Percentiles rank a stretch among this genome's conserved stretches.
Evolutionary conservation across 352 stramenopile genomes (phyloP).

Genomic region (Peronosclerospora sorghi): DNA sequence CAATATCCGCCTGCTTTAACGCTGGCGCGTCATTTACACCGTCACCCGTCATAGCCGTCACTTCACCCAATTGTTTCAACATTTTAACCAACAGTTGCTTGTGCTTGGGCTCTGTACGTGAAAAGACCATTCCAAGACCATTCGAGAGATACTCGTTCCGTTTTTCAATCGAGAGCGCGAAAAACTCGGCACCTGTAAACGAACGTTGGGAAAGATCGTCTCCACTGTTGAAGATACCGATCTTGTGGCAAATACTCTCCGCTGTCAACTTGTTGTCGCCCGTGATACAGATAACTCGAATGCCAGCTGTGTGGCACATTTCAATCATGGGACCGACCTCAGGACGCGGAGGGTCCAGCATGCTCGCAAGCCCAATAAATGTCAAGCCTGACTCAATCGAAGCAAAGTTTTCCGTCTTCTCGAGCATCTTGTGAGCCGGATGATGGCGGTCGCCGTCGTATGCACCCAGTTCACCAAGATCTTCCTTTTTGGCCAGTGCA

Average conservation of each 20-base stretch:
- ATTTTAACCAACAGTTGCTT: conserved; percentile 95
- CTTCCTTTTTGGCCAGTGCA: conserved; percentile 92
- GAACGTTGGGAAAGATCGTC: conserved; percentile 84
- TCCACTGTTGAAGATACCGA: conserved; percentile 90
- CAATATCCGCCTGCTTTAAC: conserved; percentile 96
- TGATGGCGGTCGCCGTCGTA: conserved; percentile 83
- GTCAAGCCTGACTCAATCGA: conserved; percentile 94
- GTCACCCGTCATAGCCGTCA: conserved; percentile 97
- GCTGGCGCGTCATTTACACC: conserved; percentile 98
- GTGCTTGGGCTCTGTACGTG: conserved; percentile 94
- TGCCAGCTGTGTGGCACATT: conserved; percentile 90
- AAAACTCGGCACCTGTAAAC: conserved; percentile 95
- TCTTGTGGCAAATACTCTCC: conserved; percentile 93
- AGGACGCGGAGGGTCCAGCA: conserved; percentile 96
- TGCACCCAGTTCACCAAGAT: conserved; percentile 68
- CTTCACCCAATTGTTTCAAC: conserved; percentile 90
- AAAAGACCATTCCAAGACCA: conserved; percentile 93
- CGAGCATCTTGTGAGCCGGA: conserved; percentile 68
- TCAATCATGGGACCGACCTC: conserved; percentile 95
- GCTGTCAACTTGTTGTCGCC: conserved; percentile 98
- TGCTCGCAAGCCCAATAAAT: conserved; percentile 95
- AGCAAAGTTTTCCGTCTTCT: conserved; percentile 82
- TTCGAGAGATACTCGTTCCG: conserved; percentile 86
- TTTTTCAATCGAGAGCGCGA: conserved; percentile 83
- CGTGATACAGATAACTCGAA: conserved; percentile 99